Evolutionary conservation across 805 yeast genomes (phyloP).

Genomic region (Schwanniomyces pseudopolymorphus): DNA sequence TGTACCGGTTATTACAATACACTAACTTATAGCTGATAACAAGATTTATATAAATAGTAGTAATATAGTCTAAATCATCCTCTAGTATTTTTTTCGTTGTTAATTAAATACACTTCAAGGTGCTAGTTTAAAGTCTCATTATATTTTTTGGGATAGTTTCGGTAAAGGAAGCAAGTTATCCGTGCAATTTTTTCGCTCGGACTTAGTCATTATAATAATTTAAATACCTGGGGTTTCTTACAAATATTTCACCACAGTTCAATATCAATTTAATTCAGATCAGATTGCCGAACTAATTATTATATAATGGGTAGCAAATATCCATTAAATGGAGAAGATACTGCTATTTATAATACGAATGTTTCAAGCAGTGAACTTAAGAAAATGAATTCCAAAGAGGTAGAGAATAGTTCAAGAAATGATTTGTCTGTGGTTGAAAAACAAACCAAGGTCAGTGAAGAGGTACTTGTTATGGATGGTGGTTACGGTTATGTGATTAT

Average conservation of each 20-base stretch:
- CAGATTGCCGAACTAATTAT: no score
- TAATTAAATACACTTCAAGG: no score
- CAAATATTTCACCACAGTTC: no score
- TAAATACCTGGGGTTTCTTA: not conserved
- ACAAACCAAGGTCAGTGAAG: slow-evolving; percentile 1
- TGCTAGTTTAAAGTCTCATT: no score
- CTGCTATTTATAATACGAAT: not conserved
- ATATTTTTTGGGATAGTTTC: not conserved
- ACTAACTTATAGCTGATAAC: no score
- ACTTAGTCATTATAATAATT: not conserved
- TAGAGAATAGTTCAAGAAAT: not conserved
- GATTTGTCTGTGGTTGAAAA: slow-evolving; percentile 1
- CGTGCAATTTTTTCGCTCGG: not conserved
- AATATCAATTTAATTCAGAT: no score
- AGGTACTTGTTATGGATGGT: slow-evolving; percentile 42
- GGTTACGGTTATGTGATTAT: slow-evolving; percentile 71
- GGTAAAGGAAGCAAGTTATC: not conserved
- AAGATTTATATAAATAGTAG: no score
- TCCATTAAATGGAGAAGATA: not conserved
- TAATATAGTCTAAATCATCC: no score
- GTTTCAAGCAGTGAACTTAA: not conserved
- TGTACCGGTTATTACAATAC: no score
- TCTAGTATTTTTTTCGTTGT: no score
- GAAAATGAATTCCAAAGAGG: not conserved
- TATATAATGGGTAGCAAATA: not conserved